Percentiles rank a stretch among this genome's conserved stretches.
Evolutionary conservation across 1,284 basidiomycete genomes (phyloP).

Genomic region (Heterobasidion parviporum): DNA sequence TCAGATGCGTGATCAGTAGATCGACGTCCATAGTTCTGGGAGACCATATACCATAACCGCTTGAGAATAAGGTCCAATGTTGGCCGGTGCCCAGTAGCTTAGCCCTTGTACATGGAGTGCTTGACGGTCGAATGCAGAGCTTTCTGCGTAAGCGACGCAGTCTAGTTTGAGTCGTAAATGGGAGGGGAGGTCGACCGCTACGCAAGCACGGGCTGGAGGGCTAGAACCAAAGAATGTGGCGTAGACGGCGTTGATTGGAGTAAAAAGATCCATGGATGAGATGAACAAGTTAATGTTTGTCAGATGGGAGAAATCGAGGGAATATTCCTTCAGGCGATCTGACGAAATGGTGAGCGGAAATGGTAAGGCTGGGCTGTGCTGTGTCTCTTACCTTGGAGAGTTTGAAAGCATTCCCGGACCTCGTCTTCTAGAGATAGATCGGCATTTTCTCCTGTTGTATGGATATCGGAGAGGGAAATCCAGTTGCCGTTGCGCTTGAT

Average conservation of each 20-base stretch:
- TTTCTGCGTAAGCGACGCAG: constrained; percentile 57
- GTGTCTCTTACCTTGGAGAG: constrained; percentile 39
- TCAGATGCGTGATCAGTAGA: background rate
- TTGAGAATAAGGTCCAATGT: constrained; percentile 98
- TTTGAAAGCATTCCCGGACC: constrained; percentile 50
- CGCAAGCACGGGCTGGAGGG: constrained; percentile 90
- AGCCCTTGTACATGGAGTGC: constrained; percentile 91
- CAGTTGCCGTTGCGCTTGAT: constrained; percentile 30
- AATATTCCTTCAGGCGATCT: constrained; percentile 42
- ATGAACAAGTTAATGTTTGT: constrained; percentile 82
- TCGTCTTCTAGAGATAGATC: constrained; percentile 49
- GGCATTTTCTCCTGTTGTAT: constrained; percentile 15
- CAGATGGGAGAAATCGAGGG: constrained; percentile 52
- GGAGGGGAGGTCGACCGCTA: constrained; percentile 65
- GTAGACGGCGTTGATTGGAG: constrained; percentile 73
- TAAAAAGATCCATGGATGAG: constrained; percentile 74
- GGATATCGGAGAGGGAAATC: constrained; percentile 52
- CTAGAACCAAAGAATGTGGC: constrained; percentile 79
- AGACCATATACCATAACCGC: constrained; percentile 55
- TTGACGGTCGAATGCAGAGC: constrained; percentile 37
- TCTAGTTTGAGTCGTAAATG: constrained; percentile 64
- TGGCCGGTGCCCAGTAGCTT: constrained; percentile 98
- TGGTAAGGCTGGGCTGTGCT: background rate
- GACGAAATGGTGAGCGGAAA: constrained; percentile 6
- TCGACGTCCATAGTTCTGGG: background rate